Evolutionary conservation across 257 asterid genomes (phyloP).

Genomic region (Parsonsia alboflavescens): DNA sequence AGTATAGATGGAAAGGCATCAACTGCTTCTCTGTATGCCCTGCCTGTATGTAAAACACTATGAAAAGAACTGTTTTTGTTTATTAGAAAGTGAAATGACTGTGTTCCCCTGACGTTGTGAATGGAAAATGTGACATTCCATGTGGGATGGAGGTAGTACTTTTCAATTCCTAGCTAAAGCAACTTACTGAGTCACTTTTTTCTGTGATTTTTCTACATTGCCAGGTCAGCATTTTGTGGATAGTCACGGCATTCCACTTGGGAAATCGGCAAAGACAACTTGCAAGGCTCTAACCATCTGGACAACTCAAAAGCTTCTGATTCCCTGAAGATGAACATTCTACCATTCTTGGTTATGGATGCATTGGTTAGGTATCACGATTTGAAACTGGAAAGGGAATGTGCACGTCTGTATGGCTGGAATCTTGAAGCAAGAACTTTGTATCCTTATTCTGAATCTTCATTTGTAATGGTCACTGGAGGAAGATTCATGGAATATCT

Average conservation of each 20-base stretch:
- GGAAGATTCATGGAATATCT: not conserved
- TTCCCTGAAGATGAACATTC: conserved; percentile 24
- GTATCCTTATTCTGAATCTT: not conserved
- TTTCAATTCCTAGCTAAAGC: not conserved
- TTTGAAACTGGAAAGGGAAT: not conserved
- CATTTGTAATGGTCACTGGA: not conserved
- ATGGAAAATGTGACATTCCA: not conserved
- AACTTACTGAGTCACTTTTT: too few species aligned
- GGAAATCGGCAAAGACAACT: conserved; percentile 65
- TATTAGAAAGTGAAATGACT: not conserved
- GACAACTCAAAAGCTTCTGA: conserved; percentile 21
- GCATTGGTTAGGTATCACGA: not conserved
- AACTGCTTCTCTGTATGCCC: conserved; percentile 56
- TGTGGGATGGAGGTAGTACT: not conserved
- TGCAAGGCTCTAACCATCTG: conserved; percentile 46
- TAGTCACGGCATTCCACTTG: conserved; percentile 56
- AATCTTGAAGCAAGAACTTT: not conserved
- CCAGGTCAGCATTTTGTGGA: conserved; percentile 72
- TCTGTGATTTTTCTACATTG: conserved; percentile 6
- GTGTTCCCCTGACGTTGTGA: not conserved
- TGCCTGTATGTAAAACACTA: conserved; percentile 56
- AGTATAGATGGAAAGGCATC: conserved; percentile 55
- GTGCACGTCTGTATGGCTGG: too few species aligned
- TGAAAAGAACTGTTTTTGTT: not conserved
- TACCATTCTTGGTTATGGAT: not conserved